A percentile compares a stretch with the other conserved stretches of the same genome.
These are phyloP conservation scores for Santalum album DNA, from an alignment of 164 flowering plant species.

Conservation along the genomic window DNA sequence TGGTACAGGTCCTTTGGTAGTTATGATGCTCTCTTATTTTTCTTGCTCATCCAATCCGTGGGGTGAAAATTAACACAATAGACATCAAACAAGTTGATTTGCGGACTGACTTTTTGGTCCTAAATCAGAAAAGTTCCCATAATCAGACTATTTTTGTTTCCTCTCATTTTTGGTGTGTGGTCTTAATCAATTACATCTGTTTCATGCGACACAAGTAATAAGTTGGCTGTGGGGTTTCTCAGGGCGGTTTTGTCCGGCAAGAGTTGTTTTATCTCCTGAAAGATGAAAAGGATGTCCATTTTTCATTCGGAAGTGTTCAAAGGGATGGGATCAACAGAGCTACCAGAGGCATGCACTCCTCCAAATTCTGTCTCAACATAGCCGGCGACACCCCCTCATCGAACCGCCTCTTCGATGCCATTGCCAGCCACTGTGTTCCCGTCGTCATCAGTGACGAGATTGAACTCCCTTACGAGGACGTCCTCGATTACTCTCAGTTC, in stretches of 20 bases:
- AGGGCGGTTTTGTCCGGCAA: slow-evolving; percentile 76
- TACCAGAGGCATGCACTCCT: slow-evolving; percentile 62
- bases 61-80: no score
- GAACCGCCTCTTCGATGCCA: slow-evolving; percentile 81
- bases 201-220: no score
- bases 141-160: no score
- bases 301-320: slow-evolving; percentile 61
- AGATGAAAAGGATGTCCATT: slow-evolving; percentile 74
- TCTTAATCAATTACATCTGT: no score
- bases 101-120: no score
- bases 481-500: slow-evolving; percentile 71
- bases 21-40: no score
- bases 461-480: slow-evolving; percentile 88
- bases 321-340: slow-evolving; percentile 49
- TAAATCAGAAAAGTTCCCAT: no score
- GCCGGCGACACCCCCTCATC: slow-evolving; percentile 96
- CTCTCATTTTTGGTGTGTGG: no score
- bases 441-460: slow-evolving; percentile 82
- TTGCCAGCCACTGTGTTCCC: slow-evolving; percentile 86
- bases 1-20: no score
- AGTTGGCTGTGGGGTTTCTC: neutral
- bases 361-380: slow-evolving; percentile 85
- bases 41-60: no score
- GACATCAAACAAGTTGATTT: no score
- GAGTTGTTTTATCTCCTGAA: slow-evolving; percentile 68